Evolutionary conservation across 2,329 filamentous ascomycete species (phyloP).

Genomic region (Ceratocystis lukuohia): DNA sequence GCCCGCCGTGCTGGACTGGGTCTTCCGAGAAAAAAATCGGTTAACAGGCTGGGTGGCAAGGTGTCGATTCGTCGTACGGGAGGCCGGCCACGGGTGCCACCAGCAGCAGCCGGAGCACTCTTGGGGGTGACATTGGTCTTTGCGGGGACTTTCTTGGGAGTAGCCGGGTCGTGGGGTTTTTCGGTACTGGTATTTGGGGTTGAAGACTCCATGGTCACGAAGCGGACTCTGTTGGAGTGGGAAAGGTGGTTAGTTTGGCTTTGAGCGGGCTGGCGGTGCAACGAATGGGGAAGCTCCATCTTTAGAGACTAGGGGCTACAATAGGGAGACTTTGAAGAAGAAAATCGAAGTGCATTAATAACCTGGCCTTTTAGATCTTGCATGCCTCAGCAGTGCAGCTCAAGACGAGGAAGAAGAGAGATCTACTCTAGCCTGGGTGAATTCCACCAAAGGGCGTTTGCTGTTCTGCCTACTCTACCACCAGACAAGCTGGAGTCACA

Average conservation of each 20-base stretch:
- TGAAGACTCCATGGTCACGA: slow-evolving; percentile 11
- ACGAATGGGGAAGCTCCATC: background rate
- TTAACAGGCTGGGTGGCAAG: slow-evolving; percentile 37
- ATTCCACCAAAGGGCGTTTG: background rate
- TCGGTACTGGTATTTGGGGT: slow-evolving; percentile 16
- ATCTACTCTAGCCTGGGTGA: background rate
- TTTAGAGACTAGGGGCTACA: slow-evolving; percentile 6
- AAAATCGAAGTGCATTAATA: slow-evolving; percentile 5
- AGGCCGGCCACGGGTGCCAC: slow-evolving; percentile 25
- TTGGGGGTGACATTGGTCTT: slow-evolving; percentile 27
- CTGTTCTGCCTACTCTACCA: background rate
- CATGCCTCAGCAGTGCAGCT: background rate
- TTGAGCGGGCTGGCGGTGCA: background rate
- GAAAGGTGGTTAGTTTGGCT: slow-evolving; percentile 8
- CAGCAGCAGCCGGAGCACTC: slow-evolving; percentile 30
- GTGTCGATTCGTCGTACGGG: slow-evolving; percentile 30
- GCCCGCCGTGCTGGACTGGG: slow-evolving; percentile 43
- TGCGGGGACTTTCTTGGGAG: slow-evolving; percentile 10
- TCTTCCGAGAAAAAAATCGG: slow-evolving; percentile 45
- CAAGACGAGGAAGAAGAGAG: background rate
- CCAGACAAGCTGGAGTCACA: background rate
- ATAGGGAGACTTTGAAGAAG: background rate
- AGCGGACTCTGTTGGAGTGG: slow-evolving; percentile 11
- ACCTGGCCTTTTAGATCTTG: slow-evolving; percentile 1
- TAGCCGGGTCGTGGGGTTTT: slow-evolving; percentile 16